Percentiles rank a stretch among this genome's conserved stretches.
Conservation (phyloP, 139 green algal genomes). For the Edaphochlamys debaryana region DNA sequence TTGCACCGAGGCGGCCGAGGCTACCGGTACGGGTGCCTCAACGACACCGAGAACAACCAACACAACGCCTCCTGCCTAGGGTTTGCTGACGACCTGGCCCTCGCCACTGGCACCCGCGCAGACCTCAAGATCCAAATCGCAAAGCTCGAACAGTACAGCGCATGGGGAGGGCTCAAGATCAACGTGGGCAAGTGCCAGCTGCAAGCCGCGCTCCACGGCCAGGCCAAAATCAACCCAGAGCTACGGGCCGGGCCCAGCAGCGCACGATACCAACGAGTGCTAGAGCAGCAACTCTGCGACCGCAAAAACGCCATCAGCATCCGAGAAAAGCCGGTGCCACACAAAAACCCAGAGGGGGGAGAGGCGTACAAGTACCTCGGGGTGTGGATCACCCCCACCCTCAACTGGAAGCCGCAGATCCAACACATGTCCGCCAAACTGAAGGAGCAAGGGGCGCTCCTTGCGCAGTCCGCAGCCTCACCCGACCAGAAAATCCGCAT, state of each 20-base stretch:
- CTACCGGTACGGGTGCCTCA: conserved; percentile 1
- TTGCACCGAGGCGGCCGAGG: background rate
- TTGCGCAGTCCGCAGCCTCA: background rate
- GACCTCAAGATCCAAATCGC: background rate
- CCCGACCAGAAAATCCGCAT: background rate
- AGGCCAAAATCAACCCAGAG: background rate
- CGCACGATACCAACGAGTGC: too few species aligned
- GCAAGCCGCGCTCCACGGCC: background rate
- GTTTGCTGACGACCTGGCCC: background rate
- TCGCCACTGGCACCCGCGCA: background rate
- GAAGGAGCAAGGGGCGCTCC: background rate
- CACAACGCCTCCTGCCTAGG: background rate
- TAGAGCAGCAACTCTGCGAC: too few species aligned
- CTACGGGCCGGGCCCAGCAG: background rate
- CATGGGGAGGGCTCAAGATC: background rate
- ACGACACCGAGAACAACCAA: background rate
- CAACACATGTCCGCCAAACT: background rate
- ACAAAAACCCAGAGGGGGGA: too few species aligned
- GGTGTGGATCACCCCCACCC: background rate
- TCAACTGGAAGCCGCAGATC: background rate
- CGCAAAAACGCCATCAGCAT: too few species aligned
- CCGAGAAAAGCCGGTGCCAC: too few species aligned
- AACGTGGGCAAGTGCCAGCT: background rate
- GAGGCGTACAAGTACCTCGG: background rate
- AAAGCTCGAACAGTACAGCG: background rate